Percentiles rank a stretch among this genome's conserved stretches.
These are phyloP conservation scores for Aspergillus cavernicola DNA, from an alignment of 495 filamentous ascomycete species.

Conservation along the genomic window DNA sequence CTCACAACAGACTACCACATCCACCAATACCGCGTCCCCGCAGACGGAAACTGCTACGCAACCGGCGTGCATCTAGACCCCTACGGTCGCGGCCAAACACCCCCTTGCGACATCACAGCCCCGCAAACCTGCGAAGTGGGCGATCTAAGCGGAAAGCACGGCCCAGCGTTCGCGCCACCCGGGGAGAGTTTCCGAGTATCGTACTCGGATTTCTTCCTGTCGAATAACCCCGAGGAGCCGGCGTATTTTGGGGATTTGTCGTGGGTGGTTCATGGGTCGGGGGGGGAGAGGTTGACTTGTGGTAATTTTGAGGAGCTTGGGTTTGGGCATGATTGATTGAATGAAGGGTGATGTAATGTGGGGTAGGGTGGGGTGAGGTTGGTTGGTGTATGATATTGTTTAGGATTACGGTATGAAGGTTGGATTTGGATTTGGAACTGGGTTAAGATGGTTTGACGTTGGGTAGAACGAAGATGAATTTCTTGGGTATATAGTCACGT, in stretches of 20 bases:
- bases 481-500: not conserved
- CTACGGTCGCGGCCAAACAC: constrained; percentile 58
- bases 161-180: constrained; percentile 50
- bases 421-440: not conserved
- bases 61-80: constrained; percentile 68
- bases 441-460: not conserved
- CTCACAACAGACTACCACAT: constrained; percentile 81
- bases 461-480: not conserved
- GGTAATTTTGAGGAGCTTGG: constrained; percentile 17
- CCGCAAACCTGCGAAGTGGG: constrained; percentile 78
- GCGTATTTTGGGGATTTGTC: constrained; percentile 79
- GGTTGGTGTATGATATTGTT: not conserved
- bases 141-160: constrained; percentile 81
- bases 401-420: not conserved
- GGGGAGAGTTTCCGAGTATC: constrained; percentile 34
- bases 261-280: constrained; percentile 62
- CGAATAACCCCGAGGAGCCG: constrained; percentile 49
- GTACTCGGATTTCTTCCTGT: constrained; percentile 68
- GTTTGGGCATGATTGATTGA: not conserved
- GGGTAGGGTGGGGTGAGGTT: too few relatives aligned
- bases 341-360: too few relatives aligned
- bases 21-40: constrained; percentile 68
- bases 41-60: constrained; percentile 72
- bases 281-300: constrained; percentile 26
- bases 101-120: constrained; percentile 56